Evolutionary conservation across 2,329 filamentous ascomycete species (phyloP).

Genomic region (Colletotrichum magnum): DNA sequence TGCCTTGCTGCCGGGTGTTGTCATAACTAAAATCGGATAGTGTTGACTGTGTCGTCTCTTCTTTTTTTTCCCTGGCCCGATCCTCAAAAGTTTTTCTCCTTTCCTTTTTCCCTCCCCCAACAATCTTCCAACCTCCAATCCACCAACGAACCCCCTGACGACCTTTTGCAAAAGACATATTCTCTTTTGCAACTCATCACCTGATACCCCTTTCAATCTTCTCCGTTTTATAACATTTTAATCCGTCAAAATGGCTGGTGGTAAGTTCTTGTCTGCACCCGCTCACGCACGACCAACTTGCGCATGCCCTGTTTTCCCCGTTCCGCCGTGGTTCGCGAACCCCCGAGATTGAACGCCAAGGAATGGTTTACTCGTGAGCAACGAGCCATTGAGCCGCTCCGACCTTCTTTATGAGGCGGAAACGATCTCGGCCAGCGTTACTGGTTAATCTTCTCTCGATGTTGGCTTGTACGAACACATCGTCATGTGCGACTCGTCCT

Average conservation of each 20-base stretch:
- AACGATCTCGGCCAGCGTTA: background rate
- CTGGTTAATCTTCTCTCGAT: background rate
- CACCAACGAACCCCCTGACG: slow-evolving; percentile 35
- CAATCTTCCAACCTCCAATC: slow-evolving; percentile 18
- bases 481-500: background rate
- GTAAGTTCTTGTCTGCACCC: slow-evolving; percentile 52
- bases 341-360: slow-evolving; percentile 5
- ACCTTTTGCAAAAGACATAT: slow-evolving; percentile 40
- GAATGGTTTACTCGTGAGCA: background rate
- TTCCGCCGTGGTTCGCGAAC: slow-evolving; percentile 32
- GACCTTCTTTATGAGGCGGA: background rate
- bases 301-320: background rate
- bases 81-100: slow-evolving; percentile 44
- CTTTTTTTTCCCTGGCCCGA: slow-evolving; percentile 44
- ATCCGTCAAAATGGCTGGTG: slow-evolving; percentile 59
- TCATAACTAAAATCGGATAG: slow-evolving; percentile 57
- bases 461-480: background rate
- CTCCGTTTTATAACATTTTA: slow-evolving; percentile 36
- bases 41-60: slow-evolving; percentile 45
- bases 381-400: slow-evolving; percentile 35
- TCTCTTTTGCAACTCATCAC: slow-evolving; percentile 40
- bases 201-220: slow-evolving; percentile 45
- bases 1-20: slow-evolving; percentile 49
- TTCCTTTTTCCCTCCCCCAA: slow-evolving; percentile 13
- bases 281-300: slow-evolving; percentile 6